A percentile compares a stretch with the other conserved stretches of the same genome.
Conservation (phyloP, 2,329 filamentous ascomycete genomes). For the Aspergillus persii region DNA sequence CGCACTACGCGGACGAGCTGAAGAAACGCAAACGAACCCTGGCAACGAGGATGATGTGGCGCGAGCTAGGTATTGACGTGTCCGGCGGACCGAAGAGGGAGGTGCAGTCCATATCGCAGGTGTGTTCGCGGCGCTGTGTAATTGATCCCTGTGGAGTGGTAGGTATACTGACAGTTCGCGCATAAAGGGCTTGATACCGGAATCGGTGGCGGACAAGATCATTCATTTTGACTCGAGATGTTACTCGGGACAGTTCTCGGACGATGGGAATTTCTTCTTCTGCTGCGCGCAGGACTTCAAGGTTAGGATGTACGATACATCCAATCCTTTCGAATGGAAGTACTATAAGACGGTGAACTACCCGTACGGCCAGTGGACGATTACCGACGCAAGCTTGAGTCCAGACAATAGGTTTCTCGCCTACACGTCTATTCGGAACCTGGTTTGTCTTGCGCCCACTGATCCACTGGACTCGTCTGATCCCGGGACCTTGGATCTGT, state of each 20-base stretch:
- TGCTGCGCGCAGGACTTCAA: constrained; percentile 88
- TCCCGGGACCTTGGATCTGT: constrained; percentile 74
- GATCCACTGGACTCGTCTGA: constrained; percentile 79
- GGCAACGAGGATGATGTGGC: constrained; percentile 69
- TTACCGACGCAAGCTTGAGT: constrained; percentile 88
- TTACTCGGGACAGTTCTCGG: constrained; percentile 94
- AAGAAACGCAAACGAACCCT: constrained; percentile 60
- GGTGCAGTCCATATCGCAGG: constrained; percentile 69
- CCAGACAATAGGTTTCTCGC: constrained; percentile 90
- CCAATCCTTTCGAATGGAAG: constrained; percentile 90
- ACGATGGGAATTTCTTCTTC: constrained; percentile 97
- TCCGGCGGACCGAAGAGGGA: constrained; percentile 58
- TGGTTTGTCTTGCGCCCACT: constrained; percentile 82
- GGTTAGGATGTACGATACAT: constrained; percentile 96
- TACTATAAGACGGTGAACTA: constrained; percentile 90
- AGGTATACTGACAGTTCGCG: not conserved
- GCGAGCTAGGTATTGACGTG: constrained; percentile 72
- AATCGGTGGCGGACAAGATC: constrained; percentile 75
- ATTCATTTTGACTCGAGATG: constrained; percentile 83
- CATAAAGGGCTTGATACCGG: constrained; percentile 69
- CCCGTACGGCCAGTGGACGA: constrained; percentile 88
- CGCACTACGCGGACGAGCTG: constrained; percentile 51
- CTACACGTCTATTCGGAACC: constrained; percentile 82
- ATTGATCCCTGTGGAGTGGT: not conserved
- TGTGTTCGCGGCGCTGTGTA: constrained; percentile 31